Percentiles rank a stretch among this genome's conserved stretches.
These are phyloP conservation scores for Stereocaulon alpinum DNA, from an alignment of 495 filamentous ascomycete species.

Conservation along the genomic window DNA sequence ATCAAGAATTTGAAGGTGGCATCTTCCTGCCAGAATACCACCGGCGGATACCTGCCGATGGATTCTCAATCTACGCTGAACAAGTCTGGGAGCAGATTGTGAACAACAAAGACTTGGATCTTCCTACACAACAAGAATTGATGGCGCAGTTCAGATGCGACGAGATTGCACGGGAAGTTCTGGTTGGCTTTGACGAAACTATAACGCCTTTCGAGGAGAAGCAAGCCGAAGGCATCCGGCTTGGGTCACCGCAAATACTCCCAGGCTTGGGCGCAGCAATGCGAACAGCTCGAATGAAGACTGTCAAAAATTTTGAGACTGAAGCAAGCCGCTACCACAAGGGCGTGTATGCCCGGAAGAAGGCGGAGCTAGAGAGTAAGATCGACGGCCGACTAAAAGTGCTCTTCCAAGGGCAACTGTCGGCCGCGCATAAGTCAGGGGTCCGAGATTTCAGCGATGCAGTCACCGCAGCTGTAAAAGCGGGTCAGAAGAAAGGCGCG, in stretches of 20 bases:
- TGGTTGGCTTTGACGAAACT: constrained; percentile 70
- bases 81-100: constrained; percentile 98
- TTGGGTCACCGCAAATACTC: constrained; percentile 62
- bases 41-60: constrained; percentile 88
- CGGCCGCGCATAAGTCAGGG: constrained; percentile 80
- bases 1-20: constrained; percentile 63
- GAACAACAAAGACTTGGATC: constrained; percentile 93
- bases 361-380: constrained; percentile 71
- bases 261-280: constrained; percentile 69
- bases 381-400: constrained; percentile 77
- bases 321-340: constrained; percentile 94
- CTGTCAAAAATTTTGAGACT: constrained; percentile 72
- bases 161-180: constrained; percentile 81
- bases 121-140: constrained; percentile 93
- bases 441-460: constrained; percentile 79
- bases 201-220: constrained; percentile 79
- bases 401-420: constrained; percentile 77
- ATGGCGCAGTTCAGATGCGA: constrained; percentile 96
- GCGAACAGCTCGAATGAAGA: constrained; percentile 57
- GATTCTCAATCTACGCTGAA: constrained; percentile 83
- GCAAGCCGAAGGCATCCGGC: constrained; percentile 59
- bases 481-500: constrained; percentile 79
- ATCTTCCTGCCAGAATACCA: constrained; percentile 93
- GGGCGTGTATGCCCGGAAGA: constrained; percentile 79
- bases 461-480: constrained; percentile 71